A percentile compares a stretch with the other conserved stretches of the same genome.
Evolutionary conservation across 2,329 filamentous ascomycete genomes (phyloP).

Genomic region (Clarireedia paspali): DNA sequence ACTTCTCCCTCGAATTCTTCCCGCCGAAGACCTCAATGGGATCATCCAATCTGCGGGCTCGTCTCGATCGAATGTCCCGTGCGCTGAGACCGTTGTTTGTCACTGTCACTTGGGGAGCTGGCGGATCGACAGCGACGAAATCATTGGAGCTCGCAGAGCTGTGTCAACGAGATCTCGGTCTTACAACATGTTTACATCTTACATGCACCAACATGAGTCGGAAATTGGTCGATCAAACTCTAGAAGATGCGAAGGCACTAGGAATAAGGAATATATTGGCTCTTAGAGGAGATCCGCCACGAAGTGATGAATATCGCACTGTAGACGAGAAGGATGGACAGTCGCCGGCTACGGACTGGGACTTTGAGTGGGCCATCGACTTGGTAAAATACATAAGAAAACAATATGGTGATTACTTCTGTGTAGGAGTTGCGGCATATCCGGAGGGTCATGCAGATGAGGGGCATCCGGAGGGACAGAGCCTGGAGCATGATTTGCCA

Average conservation of each 20-base stretch:
- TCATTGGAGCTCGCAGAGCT: slow-evolving; percentile 92
- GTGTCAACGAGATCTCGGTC: slow-evolving; percentile 81
- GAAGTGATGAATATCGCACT: slow-evolving; percentile 78
- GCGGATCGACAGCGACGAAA: slow-evolving; percentile 83
- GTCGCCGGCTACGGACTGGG: slow-evolving; percentile 42
- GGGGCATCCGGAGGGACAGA: slow-evolving; percentile 65
- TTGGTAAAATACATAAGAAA: slow-evolving; percentile 82
- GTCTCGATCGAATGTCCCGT: slow-evolving; percentile 89
- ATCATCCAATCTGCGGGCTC: slow-evolving; percentile 85
- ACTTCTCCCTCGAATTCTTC: slow-evolving; percentile 99
- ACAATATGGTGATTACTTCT: slow-evolving; percentile 89
- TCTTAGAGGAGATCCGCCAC: slow-evolving; percentile 81
- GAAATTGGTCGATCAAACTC: slow-evolving; percentile 73
- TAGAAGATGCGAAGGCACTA: slow-evolving; percentile 83
- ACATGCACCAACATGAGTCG: slow-evolving; percentile 98
- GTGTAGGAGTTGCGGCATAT: slow-evolving; percentile 88
- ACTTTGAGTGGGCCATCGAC: slow-evolving; percentile 85
- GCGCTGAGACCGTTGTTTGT: slow-evolving; percentile 89
- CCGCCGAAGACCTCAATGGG: slow-evolving; percentile 96
- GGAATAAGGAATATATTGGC: slow-evolving; percentile 93
- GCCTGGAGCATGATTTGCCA: slow-evolving; percentile 72
- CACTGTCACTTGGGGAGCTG: slow-evolving; percentile 96
- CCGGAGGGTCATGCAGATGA: slow-evolving; percentile 93
- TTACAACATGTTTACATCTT: slow-evolving; percentile 92
- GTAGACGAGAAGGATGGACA: slow-evolving; percentile 49